phyloP scores from a whole-genome alignment of 2,329 filamentous ascomycete genomes.

The Penicillium sp. region DNA sequence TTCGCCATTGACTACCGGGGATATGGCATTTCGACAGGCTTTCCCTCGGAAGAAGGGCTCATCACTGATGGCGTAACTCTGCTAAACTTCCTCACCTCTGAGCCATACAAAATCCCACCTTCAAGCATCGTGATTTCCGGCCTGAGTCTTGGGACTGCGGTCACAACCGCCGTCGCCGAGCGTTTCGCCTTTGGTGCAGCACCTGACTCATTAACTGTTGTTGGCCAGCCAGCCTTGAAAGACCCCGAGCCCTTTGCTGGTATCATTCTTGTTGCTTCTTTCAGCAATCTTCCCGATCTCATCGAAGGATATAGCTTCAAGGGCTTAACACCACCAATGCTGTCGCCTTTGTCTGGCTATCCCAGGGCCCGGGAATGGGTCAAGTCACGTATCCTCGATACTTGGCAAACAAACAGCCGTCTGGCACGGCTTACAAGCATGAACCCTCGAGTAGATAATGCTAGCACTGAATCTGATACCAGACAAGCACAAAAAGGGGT shows the following conservation, averaged over 20 bases:
- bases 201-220: neutral
- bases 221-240: constrained; percentile 39
- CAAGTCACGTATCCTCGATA: constrained; percentile 65
- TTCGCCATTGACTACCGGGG: constrained; percentile 90
- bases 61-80: constrained; percentile 73
- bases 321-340: constrained; percentile 68
- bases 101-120: constrained; percentile 63
- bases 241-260: constrained; percentile 66
- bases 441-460: constrained; percentile 21
- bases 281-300: constrained; percentile 69
- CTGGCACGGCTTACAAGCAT: constrained; percentile 46
- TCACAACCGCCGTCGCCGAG: constrained; percentile 70
- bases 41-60: constrained; percentile 73
- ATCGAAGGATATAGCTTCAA: constrained; percentile 72
- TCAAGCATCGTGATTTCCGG: constrained; percentile 75
- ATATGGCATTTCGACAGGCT: constrained; percentile 76
- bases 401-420: constrained; percentile 70
- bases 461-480: constrained; percentile 46
- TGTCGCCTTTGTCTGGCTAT: constrained; percentile 69
- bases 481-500: constrained; percentile 51
- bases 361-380: constrained; percentile 62
- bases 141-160: constrained; percentile 84
- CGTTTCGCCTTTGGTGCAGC: constrained; percentile 54
- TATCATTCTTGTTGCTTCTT: constrained; percentile 73
- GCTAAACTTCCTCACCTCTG: constrained; percentile 58